Conservation (phyloP, 768 basidiomycete species). For the Leucocoprinus leucothites region DNA sequence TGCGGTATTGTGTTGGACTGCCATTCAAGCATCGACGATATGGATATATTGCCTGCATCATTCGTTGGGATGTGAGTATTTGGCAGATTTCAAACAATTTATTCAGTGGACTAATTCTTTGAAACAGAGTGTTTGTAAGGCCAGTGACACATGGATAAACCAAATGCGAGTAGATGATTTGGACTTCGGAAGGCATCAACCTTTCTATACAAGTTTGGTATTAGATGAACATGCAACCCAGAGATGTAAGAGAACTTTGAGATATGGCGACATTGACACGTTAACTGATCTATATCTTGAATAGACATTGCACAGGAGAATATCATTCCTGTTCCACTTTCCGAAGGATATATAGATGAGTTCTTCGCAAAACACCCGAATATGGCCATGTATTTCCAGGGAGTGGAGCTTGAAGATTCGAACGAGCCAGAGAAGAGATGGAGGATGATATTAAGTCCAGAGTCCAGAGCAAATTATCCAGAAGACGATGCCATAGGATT, state of each 20-base stretch:
- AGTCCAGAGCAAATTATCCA: conserved; percentile 39
- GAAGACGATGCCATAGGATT: conserved; percentile 40
- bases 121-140: conserved; percentile 31
- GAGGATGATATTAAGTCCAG: conserved; percentile 32
- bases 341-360: conserved; percentile 3
- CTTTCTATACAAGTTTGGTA: conserved; percentile 43
- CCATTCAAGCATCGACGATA: conserved; percentile 38
- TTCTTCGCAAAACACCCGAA: conserved; percentile 9
- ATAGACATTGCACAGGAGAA: conserved; percentile 35
- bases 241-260: conserved; percentile 29
- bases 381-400: conserved; percentile 10
- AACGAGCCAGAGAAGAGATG: conserved; percentile 1
- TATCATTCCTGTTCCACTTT: conserved; percentile 18
- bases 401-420: conserved; percentile 4
- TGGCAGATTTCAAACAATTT: background rate
- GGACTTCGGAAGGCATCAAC: conserved; percentile 39
- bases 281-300: background rate
- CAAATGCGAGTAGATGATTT: conserved; percentile 41
- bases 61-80: conserved; percentile 46
- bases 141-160: conserved; percentile 39
- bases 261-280: background rate
- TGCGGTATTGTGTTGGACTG: conserved; percentile 49
- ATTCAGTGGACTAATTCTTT: background rate
- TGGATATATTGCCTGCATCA: conserved; percentile 40
- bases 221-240: conserved; percentile 26